A percentile compares a stretch with the other conserved stretches of the same genome.
phyloP scores from a whole-genome alignment of 2,329 filamentous ascomycete species.

The Talaromyces piceae region DNA sequence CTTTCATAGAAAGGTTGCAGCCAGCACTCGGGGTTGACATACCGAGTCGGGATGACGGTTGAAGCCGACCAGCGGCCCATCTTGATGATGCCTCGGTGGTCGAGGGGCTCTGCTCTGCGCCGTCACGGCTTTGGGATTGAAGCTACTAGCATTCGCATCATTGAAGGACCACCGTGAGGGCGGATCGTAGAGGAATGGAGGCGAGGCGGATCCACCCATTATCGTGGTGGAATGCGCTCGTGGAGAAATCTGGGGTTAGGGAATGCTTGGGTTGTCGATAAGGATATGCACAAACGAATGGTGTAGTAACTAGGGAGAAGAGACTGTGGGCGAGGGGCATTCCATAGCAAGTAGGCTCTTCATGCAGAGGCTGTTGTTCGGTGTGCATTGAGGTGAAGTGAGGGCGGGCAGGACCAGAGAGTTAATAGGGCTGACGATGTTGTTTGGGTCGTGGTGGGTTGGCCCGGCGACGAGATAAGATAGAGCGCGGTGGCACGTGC shows the following conservation, averaged over 20 bases:
- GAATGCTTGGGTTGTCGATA: constrained; percentile 7
- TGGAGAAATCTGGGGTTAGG: constrained; percentile 15
- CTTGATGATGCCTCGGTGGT: constrained; percentile 52
- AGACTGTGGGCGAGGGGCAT: not conserved
- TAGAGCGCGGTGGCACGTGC: constrained; percentile 6
- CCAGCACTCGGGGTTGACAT: not conserved
- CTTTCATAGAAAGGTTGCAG: too few relatives aligned
- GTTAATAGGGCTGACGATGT: constrained; percentile 4
- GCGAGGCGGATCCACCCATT: constrained; percentile 46
- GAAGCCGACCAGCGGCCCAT: constrained; percentile 73
- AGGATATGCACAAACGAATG: constrained; percentile 12
- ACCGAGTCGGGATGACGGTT: constrained; percentile 77
- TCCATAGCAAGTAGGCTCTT: not conserved
- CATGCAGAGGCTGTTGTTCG: not conserved
- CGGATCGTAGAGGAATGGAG: constrained; percentile 68
- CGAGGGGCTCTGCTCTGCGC: constrained; percentile 66
- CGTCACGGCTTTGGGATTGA: constrained; percentile 81
- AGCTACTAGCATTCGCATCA: constrained; percentile 41
- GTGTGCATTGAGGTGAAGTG: not conserved
- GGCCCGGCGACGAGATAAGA: constrained; percentile 10
- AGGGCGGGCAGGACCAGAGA: not conserved
- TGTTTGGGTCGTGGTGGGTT: constrained; percentile 8
- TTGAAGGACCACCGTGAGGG: constrained; percentile 48
- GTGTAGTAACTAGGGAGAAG: not conserved
- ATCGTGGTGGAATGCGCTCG: constrained; percentile 32